Conservation (phyloP, 306 rosid species). For the Pterocarpus macrocarpus region DNA sequence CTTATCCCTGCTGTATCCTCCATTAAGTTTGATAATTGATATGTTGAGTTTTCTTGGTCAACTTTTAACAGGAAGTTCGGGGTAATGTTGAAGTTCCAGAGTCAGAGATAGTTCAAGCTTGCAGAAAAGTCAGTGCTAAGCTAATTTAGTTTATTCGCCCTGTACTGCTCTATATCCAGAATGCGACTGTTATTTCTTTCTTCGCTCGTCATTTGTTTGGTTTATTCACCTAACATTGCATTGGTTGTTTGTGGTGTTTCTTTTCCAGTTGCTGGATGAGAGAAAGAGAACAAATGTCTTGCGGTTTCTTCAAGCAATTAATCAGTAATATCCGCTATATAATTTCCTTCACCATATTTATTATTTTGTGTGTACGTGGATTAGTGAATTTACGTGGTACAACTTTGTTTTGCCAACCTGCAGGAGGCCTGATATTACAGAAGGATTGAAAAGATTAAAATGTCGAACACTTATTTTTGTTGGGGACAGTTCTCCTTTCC, state of each 20-base stretch:
- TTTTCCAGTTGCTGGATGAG: slow-evolving; percentile 85
- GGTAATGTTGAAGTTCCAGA: slow-evolving; percentile 86
- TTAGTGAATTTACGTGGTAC: background rate
- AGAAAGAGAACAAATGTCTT: slow-evolving; percentile 80
- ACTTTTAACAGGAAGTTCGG: slow-evolving; percentile 74
- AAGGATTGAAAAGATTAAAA: slow-evolving; percentile 77
- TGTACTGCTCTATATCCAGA: slow-evolving; percentile 39
- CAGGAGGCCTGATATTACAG: slow-evolving; percentile 90
- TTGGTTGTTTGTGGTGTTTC: slow-evolving; percentile 45
- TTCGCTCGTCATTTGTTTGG: background rate
- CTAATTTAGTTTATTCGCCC: slow-evolving; percentile 38
- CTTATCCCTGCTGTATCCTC: background rate
- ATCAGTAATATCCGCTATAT: slow-evolving; percentile 57
- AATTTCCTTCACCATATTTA: slow-evolving; percentile 19
- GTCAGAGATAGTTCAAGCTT: slow-evolving; percentile 95
- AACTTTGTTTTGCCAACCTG: slow-evolving; percentile 48
- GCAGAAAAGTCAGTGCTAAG: slow-evolving; percentile 80
- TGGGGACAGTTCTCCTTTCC: slow-evolving; percentile 97
- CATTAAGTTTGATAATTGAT: background rate
- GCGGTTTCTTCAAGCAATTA: slow-evolving; percentile 82
- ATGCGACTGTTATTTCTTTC: slow-evolving; percentile 28
- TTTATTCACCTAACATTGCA: slow-evolving; percentile 31
- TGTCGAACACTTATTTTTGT: slow-evolving; percentile 95
- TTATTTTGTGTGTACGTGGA: background rate
- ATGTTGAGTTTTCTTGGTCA: slow-evolving; percentile 20